These are phyloP conservation scores for Globisporangium heterothallicum DNA, from an alignment of 352 stramenopile genomes.

Conservation along the genomic window DNA sequence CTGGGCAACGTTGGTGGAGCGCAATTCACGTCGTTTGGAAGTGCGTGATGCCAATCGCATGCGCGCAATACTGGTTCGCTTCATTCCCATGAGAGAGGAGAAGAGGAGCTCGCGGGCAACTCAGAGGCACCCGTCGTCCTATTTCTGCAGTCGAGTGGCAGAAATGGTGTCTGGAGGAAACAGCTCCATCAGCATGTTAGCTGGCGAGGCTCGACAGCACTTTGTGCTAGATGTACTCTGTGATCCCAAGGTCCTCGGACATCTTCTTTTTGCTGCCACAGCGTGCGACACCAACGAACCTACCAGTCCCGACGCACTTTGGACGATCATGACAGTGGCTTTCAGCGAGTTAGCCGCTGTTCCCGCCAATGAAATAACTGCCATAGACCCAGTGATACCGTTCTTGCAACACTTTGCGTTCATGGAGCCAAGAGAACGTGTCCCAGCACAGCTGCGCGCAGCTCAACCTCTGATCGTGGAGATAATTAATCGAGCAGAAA, in stretches of 20 bases:
- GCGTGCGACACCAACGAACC: background rate
- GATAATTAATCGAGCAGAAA: constrained; percentile 41
- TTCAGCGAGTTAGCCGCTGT: constrained; percentile 16
- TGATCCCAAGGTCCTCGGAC: constrained; percentile 19
- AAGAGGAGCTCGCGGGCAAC: background rate
- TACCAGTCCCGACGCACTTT: constrained; percentile 19
- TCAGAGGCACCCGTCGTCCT: background rate
- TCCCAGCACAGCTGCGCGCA: constrained; percentile 15
- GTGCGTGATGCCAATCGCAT: constrained; percentile 16
- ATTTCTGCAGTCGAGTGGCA: constrained; percentile 15
- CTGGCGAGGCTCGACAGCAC: constrained; percentile 5
- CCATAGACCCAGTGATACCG: constrained; percentile 26
- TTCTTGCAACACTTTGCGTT: constrained; percentile 60
- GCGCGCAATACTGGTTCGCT: constrained; percentile 18
- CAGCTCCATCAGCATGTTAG: background rate
- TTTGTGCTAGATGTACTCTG: constrained; percentile 23
- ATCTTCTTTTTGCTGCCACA: constrained; percentile 21
- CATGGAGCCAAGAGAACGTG: constrained; percentile 23
- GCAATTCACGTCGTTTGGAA: background rate
- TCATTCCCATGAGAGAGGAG: constrained; percentile 10
- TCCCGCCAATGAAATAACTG: constrained; percentile 15
- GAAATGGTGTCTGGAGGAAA: constrained; percentile 14
- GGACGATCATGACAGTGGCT: constrained; percentile 21
- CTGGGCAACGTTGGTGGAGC: constrained; percentile 11
- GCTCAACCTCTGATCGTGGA: constrained; percentile 31